Conservation (phyloP, 1,284 basidiomycete species). For the Wallemia mellicola region DNA sequence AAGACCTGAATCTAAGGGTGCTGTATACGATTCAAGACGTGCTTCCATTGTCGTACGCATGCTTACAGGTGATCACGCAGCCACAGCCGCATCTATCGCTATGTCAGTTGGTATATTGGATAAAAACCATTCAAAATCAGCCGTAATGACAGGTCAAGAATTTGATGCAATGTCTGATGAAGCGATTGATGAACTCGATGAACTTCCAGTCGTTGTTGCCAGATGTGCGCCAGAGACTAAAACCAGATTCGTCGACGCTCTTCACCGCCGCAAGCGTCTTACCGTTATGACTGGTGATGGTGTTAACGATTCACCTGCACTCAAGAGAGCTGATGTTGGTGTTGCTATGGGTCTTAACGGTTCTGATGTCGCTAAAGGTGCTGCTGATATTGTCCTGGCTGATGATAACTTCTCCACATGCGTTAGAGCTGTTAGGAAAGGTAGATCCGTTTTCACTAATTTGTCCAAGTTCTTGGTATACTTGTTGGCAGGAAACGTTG, state of each 20-base stretch:
- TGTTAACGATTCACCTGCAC: conserved; percentile 27
- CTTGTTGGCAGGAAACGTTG: conserved; percentile 28
- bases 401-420: conserved; percentile 46
- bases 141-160: conserved; percentile 25
- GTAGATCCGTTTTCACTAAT: conserved; percentile 23
- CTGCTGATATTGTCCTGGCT: conserved; percentile 30
- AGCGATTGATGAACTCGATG: conserved; percentile 25
- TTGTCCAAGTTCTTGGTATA: conserved; percentile 19
- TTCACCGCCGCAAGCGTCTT: conserved; percentile 20
- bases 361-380: conserved; percentile 32
- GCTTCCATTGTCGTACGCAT: conserved; percentile 38
- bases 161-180: conserved; percentile 32
- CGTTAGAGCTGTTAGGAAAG: conserved; percentile 32
- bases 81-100: conserved; percentile 22
- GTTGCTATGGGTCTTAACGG: conserved; percentile 38
- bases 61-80: conserved; percentile 23
- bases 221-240: conserved; percentile 25
- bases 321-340: conserved; percentile 28
- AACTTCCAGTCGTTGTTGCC: conserved; percentile 28
- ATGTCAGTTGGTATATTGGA: conserved; percentile 25
- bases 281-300: conserved; percentile 19
- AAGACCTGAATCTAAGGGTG: conserved; percentile 30
- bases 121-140: conserved; percentile 13
- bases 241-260: conserved; percentile 25
- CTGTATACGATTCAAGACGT: conserved; percentile 29